Base-by-base conservation (phyloP, 2,329 filamentous ascomycete genomes). In the Phyllosticta citrichinensis region DNA sequence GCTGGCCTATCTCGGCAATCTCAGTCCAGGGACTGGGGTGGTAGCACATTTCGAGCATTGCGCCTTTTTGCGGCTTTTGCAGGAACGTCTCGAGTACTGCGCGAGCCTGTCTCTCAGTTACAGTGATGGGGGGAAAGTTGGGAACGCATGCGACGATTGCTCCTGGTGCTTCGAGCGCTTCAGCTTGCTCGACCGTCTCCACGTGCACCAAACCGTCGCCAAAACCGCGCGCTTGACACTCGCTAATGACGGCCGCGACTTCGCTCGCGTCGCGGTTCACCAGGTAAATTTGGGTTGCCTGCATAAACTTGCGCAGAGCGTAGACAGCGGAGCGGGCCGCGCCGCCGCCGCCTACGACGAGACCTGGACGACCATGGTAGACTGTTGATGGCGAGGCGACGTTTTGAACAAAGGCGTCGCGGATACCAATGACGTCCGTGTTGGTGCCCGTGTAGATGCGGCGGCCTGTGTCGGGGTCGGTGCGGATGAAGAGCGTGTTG, bases 1-100 rank as follows among this genome's bases (percentile, higher is more conserved):
- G 73, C 66, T 83, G 79, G 0, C 86, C 83, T 52, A 91, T 67
- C 52, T 79, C 80, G 1, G 83, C 84, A 56, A 91, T 81, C 65
- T 81, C 79, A 0, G 89, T 92, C 71, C 82, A 86, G 0, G 87
- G 86, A 2, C 79, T 72, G 0, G 89, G 89, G 70, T 91, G 89
- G 71, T 92, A 92, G 77, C 88, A 91, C 88, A 93, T 92, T 73
- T 92, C 88, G 63, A 92, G 71, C 61, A 92, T 82, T 6, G 84
- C 84, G 6, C 87, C 88, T 73, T 87, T 87, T 63, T 81, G 74
- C 30, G 77, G 69, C 59, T 78, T 79, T 25, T 65, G 65, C 35
- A 82, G 63, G 57, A 82, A 80, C 2, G 76, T 71, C 67, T 83
- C 78, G 0, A 81, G 72, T 0, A 89, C 79, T 1, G 73, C 71